A percentile compares a stretch with the other conserved stretches of the same genome.
phyloP scores from a whole-genome alignment of 1,139 yeast genomes.

The Nakaseomyces kungkrabaensis region DNA sequence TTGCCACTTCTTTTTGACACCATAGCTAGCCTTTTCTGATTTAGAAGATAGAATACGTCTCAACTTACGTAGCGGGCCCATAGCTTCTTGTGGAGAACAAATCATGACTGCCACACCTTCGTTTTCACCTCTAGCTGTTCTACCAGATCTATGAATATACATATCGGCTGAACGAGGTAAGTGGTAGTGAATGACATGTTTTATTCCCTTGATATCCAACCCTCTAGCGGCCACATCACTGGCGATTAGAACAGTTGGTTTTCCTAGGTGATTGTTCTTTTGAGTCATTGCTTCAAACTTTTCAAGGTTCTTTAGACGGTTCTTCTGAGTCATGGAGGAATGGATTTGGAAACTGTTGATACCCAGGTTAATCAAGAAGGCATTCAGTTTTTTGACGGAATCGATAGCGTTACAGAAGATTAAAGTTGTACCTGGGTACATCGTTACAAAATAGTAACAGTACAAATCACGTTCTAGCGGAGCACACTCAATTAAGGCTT shows the following conservation, averaged over 20 bases:
- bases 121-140: slow-evolving; percentile 93
- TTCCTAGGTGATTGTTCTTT: slow-evolving; percentile 15
- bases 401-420: slow-evolving; percentile 94
- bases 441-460: slow-evolving; percentile 73
- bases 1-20: slow-evolving; percentile 32
- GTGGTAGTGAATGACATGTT: slow-evolving; percentile 94
- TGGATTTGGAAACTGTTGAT: slow-evolving; percentile 76
- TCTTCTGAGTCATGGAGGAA: slow-evolving; percentile 92
- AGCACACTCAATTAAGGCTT: slow-evolving; percentile 86
- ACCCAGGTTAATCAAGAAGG: slow-evolving; percentile 58
- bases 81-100: slow-evolving; percentile 88
- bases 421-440: slow-evolving; percentile 83
- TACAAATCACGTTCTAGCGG: slow-evolving; percentile 84
- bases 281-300: slow-evolving; percentile 49
- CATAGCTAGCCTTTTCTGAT: not conserved
- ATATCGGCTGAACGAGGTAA: slow-evolving; percentile 91
- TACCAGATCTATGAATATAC: slow-evolving; percentile 91
- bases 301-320: slow-evolving; percentile 78
- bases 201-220: slow-evolving; percentile 80
- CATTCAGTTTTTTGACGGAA: slow-evolving; percentile 77
- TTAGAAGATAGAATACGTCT: slow-evolving; percentile 49
- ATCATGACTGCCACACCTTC: slow-evolving; percentile 91
- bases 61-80: slow-evolving; percentile 74
- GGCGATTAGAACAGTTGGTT: slow-evolving; percentile 68
- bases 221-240: slow-evolving; percentile 99